These are phyloP conservation scores for Pichia nanzhaoensis DNA, from an alignment of 805 yeast genomes.

Conservation along the genomic window DNA sequence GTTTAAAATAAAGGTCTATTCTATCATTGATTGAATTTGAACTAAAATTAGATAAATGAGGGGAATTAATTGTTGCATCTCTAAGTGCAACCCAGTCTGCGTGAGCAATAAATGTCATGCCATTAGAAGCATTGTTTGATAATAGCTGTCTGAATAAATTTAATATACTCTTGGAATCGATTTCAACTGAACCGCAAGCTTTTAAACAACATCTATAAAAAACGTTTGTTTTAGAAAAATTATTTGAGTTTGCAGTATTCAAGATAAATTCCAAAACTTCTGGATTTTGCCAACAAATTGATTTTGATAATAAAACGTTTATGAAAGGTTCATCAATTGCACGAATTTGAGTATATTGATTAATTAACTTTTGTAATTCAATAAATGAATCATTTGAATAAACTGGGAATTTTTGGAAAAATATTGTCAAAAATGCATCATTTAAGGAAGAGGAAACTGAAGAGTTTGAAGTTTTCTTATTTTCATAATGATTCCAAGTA, in stretches of 20 bases:
- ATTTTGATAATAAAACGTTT: conserved; percentile 64
- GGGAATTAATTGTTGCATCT: conserved; percentile 60
- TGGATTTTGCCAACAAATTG: conserved; percentile 61
- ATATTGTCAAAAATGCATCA: conserved; percentile 59
- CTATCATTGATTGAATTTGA: conserved; percentile 35
- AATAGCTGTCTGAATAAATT: conserved; percentile 27
- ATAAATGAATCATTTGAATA: conserved; percentile 48
- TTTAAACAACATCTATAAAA: conserved; percentile 68
- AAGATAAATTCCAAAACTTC: conserved; percentile 59
- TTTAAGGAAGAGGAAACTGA: conserved; percentile 69
- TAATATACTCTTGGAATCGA: conserved; percentile 47
- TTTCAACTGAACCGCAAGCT: conserved; percentile 59
- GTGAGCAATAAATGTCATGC: conserved; percentile 60
- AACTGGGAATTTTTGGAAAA: conserved; percentile 52
- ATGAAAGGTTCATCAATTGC: conserved; percentile 74
- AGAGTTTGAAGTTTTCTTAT: conserved; percentile 44
- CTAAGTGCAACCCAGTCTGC: conserved; percentile 83
- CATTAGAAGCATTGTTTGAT: conserved; percentile 42
- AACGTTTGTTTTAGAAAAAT: conserved; percentile 57
- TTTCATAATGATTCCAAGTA: conserved; percentile 52
- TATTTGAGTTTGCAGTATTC: conserved; percentile 50
- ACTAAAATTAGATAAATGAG: conserved; percentile 25
- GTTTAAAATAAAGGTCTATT: conserved; percentile 45
- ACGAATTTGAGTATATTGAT: conserved; percentile 48
- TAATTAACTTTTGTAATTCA: conserved; percentile 50